These are phyloP conservation scores for Diutina scorzettiae DNA, from an alignment of 1,139 yeast genomes.

Conservation along the genomic window DNA sequence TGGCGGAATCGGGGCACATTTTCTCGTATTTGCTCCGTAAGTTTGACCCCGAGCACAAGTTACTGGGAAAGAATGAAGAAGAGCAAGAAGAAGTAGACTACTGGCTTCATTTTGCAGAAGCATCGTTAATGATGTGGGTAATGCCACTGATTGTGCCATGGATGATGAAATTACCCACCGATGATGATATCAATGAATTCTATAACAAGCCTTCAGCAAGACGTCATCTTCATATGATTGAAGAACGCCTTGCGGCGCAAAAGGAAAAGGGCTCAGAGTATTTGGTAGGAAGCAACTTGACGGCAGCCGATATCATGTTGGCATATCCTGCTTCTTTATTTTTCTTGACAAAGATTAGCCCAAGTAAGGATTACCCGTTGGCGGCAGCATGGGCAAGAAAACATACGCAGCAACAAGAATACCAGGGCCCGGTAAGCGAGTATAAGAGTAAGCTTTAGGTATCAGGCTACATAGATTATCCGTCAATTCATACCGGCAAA, in stretches of 20 bases:
- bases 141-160: no score
- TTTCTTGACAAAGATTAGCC: neutral
- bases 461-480: no score
- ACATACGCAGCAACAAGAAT: no score
- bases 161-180: constrained; percentile 9
- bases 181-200: constrained; percentile 9
- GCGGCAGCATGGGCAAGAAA: neutral
- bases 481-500: no score
- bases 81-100: constrained; percentile 10
- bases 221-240: constrained; percentile 21
- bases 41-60: constrained; percentile 8
- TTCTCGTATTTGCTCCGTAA: constrained; percentile 9
- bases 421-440: no score
- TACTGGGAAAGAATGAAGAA: constrained; percentile 7
- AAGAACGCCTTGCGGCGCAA: constrained; percentile 19
- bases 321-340: constrained; percentile 23
- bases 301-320: constrained; percentile 49
- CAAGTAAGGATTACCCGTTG: neutral
- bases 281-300: constrained; percentile 42
- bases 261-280: constrained; percentile 27
- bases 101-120: constrained; percentile 11
- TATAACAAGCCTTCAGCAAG: constrained; percentile 10
- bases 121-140: constrained; percentile 10
- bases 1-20: constrained; percentile 11
- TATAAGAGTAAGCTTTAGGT: no score